phyloP scores from a whole-genome alignment of 768 basidiomycete genomes.

The Boletus sensibilis region DNA sequence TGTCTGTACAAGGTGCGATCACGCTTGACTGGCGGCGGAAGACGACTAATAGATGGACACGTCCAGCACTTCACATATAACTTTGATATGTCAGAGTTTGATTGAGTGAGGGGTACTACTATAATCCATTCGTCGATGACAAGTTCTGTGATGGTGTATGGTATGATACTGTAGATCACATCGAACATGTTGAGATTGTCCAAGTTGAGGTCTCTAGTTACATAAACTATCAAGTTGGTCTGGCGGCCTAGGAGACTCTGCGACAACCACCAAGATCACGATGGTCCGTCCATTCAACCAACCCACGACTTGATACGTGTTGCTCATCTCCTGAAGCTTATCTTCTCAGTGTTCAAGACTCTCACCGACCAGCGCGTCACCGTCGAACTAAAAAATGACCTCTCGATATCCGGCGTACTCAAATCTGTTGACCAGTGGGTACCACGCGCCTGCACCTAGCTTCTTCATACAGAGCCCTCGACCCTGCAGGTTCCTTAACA shows the following conservation, averaged over 20 bases:
- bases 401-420: conserved; percentile 91
- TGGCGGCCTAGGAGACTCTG: too few species aligned
- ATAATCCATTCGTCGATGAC: neutral
- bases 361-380: conserved; percentile 96
- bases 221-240: neutral
- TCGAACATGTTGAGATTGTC: neutral
- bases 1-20: conserved; percentile 71
- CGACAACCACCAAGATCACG: conserved; percentile 6
- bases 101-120: conserved; percentile 15
- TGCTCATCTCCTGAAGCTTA: conserved; percentile 50
- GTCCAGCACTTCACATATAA: conserved; percentile 33
- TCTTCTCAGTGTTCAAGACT: conserved; percentile 98
- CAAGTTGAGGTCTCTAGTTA: neutral
- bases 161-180: neutral
- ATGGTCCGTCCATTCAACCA: conserved; percentile 25
- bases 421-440: conserved; percentile 98
- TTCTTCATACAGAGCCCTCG: neutral
- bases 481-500: conserved; percentile 80
- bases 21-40: neutral
- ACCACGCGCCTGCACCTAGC: neutral
- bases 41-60: neutral
- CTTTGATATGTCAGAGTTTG: conserved; percentile 37
- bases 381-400: conserved; percentile 98
- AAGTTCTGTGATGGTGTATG: neutral
- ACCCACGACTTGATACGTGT: neutral